A percentile compares a stretch with the other conserved stretches of the same genome.
Evolutionary conservation across 1,139 yeast species (phyloP).

Genomic region (Hanseniaspora uvarum): DNA sequence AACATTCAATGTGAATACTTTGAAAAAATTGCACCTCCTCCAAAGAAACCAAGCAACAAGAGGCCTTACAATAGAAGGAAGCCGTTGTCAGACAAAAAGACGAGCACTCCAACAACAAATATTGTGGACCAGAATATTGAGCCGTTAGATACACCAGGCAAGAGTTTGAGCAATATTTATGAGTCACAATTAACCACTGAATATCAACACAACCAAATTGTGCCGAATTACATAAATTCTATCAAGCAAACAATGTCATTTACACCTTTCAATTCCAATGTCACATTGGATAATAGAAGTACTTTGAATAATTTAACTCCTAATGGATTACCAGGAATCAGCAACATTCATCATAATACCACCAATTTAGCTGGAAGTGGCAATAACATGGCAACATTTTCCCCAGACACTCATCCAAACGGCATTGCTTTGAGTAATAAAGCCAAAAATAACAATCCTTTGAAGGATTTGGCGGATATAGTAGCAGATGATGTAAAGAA

Average conservation of each 20-base stretch:
- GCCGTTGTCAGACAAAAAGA: not conserved
- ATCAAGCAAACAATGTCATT: not conserved
- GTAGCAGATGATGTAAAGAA: not conserved
- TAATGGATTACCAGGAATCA: not conserved
- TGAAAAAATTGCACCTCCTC: constrained; percentile 1
- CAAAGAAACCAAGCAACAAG: not conserved
- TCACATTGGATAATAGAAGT: not conserved
- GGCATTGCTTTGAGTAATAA: not conserved
- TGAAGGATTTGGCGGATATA: not conserved
- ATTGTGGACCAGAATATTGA: not conserved
- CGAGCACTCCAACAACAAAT: not conserved
- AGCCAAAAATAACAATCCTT: not conserved
- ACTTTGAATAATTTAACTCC: not conserved
- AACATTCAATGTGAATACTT: constrained; percentile 5
- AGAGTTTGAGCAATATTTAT: not conserved
- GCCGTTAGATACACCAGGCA: not conserved
- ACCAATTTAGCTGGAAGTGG: not conserved
- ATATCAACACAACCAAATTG: not conserved
- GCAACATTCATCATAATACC: not conserved
- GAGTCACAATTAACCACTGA: not conserved
- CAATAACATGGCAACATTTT: not conserved
- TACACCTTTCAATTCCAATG: not conserved
- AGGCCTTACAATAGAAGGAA: constrained; percentile 3
- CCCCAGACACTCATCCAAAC: not conserved
- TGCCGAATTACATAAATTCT: not conserved